Conservation (phyloP, 1,284 basidiomycete species). For the Anthracocystis panici-leucophaei region DNA sequence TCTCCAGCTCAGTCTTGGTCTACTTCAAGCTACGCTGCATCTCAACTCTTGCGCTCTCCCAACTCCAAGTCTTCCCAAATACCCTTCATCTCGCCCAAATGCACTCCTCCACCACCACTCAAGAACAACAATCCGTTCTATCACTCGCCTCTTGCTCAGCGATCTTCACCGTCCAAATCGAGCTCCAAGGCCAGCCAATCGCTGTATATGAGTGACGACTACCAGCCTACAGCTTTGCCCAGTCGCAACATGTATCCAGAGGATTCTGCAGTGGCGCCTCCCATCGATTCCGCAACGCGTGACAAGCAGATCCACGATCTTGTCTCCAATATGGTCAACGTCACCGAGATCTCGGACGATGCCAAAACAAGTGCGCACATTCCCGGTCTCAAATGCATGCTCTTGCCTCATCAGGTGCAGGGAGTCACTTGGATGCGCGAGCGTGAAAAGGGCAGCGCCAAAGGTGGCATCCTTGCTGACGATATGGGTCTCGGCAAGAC, state of each 20-base stretch:
- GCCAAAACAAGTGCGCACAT: constrained; percentile 32
- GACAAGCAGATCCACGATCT: constrained; percentile 59
- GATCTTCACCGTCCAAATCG: constrained; percentile 22
- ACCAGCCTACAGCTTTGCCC: constrained; percentile 13
- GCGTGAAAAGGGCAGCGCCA: constrained; percentile 79
- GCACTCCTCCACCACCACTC: constrained; percentile 29
- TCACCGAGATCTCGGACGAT: constrained; percentile 45
- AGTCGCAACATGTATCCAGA: constrained; percentile 12
- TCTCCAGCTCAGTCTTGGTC: constrained; percentile 8
- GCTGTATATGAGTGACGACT: constrained; percentile 21
- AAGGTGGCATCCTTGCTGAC: constrained; percentile 87
- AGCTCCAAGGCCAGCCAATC: constrained; percentile 10
- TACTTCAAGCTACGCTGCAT: constrained; percentile 35
- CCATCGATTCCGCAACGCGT: constrained; percentile 51
- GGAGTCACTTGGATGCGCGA: constrained; percentile 89
- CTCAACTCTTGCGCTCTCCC: constrained; percentile 41
- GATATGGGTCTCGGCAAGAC: constrained; percentile 95
- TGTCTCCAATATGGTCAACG: constrained; percentile 57
- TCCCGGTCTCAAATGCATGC: constrained; percentile 73
- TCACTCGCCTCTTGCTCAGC: constrained; percentile 20
- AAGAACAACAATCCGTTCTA: constrained; percentile 48
- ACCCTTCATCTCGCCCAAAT: constrained; percentile 41
- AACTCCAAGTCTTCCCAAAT: constrained; percentile 33
- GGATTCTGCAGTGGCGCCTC: constrained; percentile 14
- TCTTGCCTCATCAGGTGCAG: constrained; percentile 88